These are phyloP conservation scores for Stereum hirsutum DNA, from an alignment of 1,284 basidiomycete genomes.

Conservation along the genomic window DNA sequence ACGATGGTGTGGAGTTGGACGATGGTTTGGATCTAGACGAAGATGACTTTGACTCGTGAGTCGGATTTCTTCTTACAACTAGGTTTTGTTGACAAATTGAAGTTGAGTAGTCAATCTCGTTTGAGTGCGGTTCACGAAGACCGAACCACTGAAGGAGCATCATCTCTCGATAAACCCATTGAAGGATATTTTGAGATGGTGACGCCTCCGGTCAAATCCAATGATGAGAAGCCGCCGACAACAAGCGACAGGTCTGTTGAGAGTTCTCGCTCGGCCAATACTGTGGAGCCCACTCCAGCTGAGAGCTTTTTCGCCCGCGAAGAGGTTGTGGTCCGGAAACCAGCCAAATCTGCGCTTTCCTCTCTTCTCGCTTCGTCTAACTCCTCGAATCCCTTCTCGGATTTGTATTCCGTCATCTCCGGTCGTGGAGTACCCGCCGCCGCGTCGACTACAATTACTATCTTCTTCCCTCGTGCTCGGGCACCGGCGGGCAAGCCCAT, in stretches of 20 bases:
- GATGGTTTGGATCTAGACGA: conserved; percentile 55
- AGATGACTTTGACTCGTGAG: conserved; percentile 68
- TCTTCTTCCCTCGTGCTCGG: conserved; percentile 84
- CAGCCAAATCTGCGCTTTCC: conserved; percentile 51
- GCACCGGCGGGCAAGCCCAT: conserved; percentile 51
- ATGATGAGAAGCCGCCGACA: neutral
- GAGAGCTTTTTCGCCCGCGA: conserved; percentile 38
- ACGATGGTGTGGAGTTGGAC: conserved; percentile 35
- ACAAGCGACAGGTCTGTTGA: neutral
- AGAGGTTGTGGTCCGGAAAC: conserved; percentile 30
- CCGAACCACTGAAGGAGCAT: conserved; percentile 18
- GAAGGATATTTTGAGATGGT: conserved; percentile 39
- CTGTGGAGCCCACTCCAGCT: conserved; percentile 12
- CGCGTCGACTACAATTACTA: conserved; percentile 56
- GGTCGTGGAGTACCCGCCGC: conserved; percentile 60
- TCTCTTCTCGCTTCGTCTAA: conserved; percentile 54
- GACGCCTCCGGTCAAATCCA: conserved; percentile 17
- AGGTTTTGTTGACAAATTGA: too few species aligned
- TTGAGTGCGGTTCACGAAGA: conserved; percentile 64
- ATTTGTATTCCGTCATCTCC: conserved; percentile 74
- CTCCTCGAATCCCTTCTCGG: conserved; percentile 72
- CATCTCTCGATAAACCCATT: conserved; percentile 16
- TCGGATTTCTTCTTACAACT: conserved; percentile 31
- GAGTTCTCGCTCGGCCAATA: neutral
- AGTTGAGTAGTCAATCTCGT: conserved; percentile 38